These are phyloP conservation scores for Helotiales sp. DNA, from an alignment of 2,329 filamentous ascomycete species.

Conservation along the genomic window DNA sequence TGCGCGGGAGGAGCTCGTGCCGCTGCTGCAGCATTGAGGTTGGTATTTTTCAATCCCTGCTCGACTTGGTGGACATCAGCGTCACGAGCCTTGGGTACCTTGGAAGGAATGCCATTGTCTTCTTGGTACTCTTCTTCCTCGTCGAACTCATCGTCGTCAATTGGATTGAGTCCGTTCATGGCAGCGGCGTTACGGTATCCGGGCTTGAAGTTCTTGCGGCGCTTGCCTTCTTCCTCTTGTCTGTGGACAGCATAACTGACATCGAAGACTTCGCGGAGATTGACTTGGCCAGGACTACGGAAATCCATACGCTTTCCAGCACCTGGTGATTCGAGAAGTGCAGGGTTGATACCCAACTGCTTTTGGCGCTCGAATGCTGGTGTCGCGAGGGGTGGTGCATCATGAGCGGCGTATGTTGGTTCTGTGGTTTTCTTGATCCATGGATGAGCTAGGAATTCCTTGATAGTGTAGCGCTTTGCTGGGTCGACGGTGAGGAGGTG, in stretches of 20 bases:
- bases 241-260: slow-evolving; percentile 97
- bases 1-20: slow-evolving; percentile 51
- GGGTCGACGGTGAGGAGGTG: slow-evolving; percentile 95
- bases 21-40: slow-evolving; percentile 69
- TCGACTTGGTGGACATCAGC: slow-evolving; percentile 74
- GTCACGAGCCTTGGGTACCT: slow-evolving; percentile 69
- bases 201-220: slow-evolving; percentile 81
- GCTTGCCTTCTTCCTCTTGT: slow-evolving; percentile 94
- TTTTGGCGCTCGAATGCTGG: slow-evolving; percentile 54
- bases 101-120: slow-evolving; percentile 59
- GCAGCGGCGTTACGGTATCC: slow-evolving; percentile 67
- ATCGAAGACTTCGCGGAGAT: slow-evolving; percentile 95
- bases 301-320: slow-evolving; percentile 81
- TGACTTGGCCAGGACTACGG: slow-evolving; percentile 92
- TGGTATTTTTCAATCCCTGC: slow-evolving; percentile 84
- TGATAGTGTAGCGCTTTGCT: slow-evolving; percentile 91
- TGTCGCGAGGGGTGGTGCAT: slow-evolving; percentile 74
- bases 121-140: slow-evolving; percentile 66
- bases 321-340: slow-evolving; percentile 60
- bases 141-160: slow-evolving; percentile 70
- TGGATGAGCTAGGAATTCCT: slow-evolving; percentile 90
- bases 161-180: slow-evolving; percentile 67
- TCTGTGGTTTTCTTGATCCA: slow-evolving; percentile 82
- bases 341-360: slow-evolving; percentile 56
- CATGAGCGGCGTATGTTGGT: slow-evolving; percentile 67